Base-by-base conservation (phyloP, 176 grass and related monocot genomes). In the Alopecurus myosuroides region DNA sequence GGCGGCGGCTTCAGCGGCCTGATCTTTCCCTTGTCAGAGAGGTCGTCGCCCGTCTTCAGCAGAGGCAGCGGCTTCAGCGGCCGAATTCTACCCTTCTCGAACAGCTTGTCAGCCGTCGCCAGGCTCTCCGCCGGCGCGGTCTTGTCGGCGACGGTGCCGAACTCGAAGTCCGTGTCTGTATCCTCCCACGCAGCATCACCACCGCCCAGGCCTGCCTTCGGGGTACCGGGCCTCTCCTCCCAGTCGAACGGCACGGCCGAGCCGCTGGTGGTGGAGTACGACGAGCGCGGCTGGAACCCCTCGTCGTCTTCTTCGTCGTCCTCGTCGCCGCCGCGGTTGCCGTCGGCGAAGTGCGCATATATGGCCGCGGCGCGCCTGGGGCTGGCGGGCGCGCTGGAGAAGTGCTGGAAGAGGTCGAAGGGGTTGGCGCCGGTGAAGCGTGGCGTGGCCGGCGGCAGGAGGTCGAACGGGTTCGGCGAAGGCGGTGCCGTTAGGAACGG, bases 191-290 rank as follows among this genome's bases (percentile, higher is more conserved):
- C 88, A 35, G 77, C 50, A 44, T 23, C 53, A 4, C 45, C 50
- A 33, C 41, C 63, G 23, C 79, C 61, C 19, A 91, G 9, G 19
- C 88, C 86, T 1, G 74, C 57, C 80, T 98, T 98, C 0, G 95
- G 95, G 15, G 89, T 98, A n/a, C 95, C 95, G 4, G 95, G 95
- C 81, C 77, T 82, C 87, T 93, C 95, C 81, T 98, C 95, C 92
- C 95, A 98, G 70, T 86, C 74, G 76, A 98, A 98, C 39, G 95
- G 95, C 73, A 98, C 88, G 34, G 86, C 60, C 56, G 90, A 89
- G 6, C 83, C 40, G 3, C 85, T 34, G 12, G 66, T 60, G 28
- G 77, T 64, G 52, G 85, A 83, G 70, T 86, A 91, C 18, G 83
- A 65, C 44, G 71, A 19, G 11, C 75, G 89, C 23, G 74, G 60